Conservation (phyloP, 2,329 filamentous ascomycete species). For the Calcarisporium arbuscula region DNA sequence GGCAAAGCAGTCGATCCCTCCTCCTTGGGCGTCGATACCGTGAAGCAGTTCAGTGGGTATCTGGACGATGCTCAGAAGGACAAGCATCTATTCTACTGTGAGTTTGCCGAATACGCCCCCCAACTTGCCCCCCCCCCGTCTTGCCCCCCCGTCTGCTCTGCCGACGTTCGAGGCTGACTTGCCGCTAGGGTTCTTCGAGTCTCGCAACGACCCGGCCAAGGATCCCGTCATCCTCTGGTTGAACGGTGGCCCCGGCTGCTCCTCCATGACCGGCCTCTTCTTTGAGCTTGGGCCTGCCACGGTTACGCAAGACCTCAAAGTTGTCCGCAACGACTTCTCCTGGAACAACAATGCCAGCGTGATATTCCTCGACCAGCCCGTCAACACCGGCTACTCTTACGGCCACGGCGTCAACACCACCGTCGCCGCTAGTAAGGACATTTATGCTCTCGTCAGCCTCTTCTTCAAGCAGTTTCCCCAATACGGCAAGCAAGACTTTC, state of each 20-base stretch:
- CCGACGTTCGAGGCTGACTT: slow-evolving; percentile 37
- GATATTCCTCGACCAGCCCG: slow-evolving; percentile 98
- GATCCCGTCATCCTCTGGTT: slow-evolving; percentile 92
- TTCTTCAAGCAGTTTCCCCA: slow-evolving; percentile 99
- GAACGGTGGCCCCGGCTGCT: slow-evolving; percentile 93
- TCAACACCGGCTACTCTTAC: slow-evolving; percentile 97
- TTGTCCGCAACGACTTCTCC: slow-evolving; percentile 77
- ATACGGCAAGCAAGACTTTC: slow-evolving; percentile 89
- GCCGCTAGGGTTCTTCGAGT: slow-evolving; percentile 86
- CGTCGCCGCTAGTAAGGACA: slow-evolving; percentile 88
- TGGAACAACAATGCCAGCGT: slow-evolving; percentile 98
- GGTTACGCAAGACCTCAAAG: slow-evolving; percentile 72
- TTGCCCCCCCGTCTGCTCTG: not conserved
- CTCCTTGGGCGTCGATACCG: slow-evolving; percentile 75
- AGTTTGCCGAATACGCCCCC: slow-evolving; percentile 29
- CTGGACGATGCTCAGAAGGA: slow-evolving; percentile 92
- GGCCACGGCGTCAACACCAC: slow-evolving; percentile 85
- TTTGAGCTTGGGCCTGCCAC: slow-evolving; percentile 89
- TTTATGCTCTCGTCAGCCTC: slow-evolving; percentile 89
- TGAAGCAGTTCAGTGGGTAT: slow-evolving; percentile 97
- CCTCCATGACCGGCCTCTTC: slow-evolving; percentile 91
- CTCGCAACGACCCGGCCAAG: slow-evolving; percentile 90
- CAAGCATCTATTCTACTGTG: slow-evolving; percentile 98
- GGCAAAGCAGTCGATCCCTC: slow-evolving; percentile 85
- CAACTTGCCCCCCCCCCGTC: not conserved